phyloP scores from a whole-genome alignment of 371 early-diverging fungal genomes.

The Zychaea mexicana region DNA sequence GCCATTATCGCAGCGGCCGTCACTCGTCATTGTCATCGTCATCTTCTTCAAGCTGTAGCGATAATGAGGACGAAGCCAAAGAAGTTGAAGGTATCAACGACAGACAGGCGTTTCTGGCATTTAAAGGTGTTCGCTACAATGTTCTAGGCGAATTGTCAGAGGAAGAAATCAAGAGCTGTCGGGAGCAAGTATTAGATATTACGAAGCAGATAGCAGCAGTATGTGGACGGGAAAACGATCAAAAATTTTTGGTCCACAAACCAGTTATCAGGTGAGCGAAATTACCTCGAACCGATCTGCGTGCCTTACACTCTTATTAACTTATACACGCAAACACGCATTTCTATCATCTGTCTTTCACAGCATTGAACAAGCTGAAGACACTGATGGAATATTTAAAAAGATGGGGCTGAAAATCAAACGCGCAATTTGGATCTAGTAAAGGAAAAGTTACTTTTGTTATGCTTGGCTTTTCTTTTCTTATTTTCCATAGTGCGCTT shows the following conservation, averaged over 20 bases:
- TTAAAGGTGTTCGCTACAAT: slow-evolving; percentile 49
- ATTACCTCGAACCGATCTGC: neutral
- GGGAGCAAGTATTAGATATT: slow-evolving; percentile 39
- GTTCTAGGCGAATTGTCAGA: slow-evolving; percentile 41
- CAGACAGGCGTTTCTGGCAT: slow-evolving; percentile 20
- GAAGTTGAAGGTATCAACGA: neutral
- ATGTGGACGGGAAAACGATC: slow-evolving; percentile 21
- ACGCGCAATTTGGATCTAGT: slow-evolving; percentile 43
- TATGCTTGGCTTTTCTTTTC: too few species aligned
- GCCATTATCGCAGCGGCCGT: too few species aligned
- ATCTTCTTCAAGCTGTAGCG: slow-evolving; percentile 4
- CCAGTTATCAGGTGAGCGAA: slow-evolving; percentile 41
- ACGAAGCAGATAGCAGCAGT: slow-evolving; percentile 27
- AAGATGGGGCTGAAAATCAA: slow-evolving; percentile 49
- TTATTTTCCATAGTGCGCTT: too few species aligned
- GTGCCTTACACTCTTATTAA: neutral
- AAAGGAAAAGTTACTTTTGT: too few species aligned
- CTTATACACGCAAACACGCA: neutral
- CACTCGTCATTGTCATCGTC: neutral
- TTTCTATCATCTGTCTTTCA: neutral
- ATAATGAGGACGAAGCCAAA: neutral
- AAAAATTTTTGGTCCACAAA: slow-evolving; percentile 27
- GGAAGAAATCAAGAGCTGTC: slow-evolving; percentile 33
- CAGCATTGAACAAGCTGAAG: slow-evolving; percentile 45
- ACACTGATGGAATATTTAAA: slow-evolving; percentile 43